Base-by-base conservation (phyloP, 257 asterid species). In the Petunia secreta region DNA sequence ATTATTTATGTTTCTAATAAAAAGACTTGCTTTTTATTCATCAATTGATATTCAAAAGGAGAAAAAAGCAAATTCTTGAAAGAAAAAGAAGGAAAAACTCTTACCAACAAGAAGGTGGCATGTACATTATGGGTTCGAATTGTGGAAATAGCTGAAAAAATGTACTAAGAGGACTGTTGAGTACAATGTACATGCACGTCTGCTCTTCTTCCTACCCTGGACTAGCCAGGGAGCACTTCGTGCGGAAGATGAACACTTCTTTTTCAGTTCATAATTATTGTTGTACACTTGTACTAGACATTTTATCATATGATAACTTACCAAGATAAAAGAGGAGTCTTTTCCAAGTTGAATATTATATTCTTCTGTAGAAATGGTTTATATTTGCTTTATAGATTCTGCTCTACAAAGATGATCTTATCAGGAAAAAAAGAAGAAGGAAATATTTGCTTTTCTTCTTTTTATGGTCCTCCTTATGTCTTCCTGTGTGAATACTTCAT, bases 291-390 rank as follows among this genome's bases (percentile, higher is more conserved):
- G 57, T 46, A 46, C 41, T 69, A 10, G 37, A 71, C 10, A 15
- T 66, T 14, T 68, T 48, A 3, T 25, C 43, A 71, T 50, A 25
- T 71, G 43, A 9, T 71, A 25, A 71, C 60, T 10, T 71, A 48
- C 77, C 25, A 48, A 48, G 43, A 71, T 71, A 71, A 9, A 44
- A 16, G 76, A 69, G 58, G 58, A 69, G 36, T n/a, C 58, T 25
- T 68, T 41, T 71, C 77, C 8, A 1, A 1, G 3, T 71, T 10
- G 48, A 46, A 44, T 0, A 0, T 7, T 46, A 44, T 0, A 0
- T 7, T 46, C 37, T 16, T 48, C n/a, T 69, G 11, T 25, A 69
- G 2, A 69, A 48, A 69, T 69, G 25, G 50, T 46, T 25, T 25
- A 10, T 38, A 10, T 71, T 34, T 13, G 50, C 50, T 39, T 64